Evolutionary conservation across 768 basidiomycete species (phyloP), one percentile per base, ranked within the genome.

Genomic region (Sarcodon sp.): DNA sequence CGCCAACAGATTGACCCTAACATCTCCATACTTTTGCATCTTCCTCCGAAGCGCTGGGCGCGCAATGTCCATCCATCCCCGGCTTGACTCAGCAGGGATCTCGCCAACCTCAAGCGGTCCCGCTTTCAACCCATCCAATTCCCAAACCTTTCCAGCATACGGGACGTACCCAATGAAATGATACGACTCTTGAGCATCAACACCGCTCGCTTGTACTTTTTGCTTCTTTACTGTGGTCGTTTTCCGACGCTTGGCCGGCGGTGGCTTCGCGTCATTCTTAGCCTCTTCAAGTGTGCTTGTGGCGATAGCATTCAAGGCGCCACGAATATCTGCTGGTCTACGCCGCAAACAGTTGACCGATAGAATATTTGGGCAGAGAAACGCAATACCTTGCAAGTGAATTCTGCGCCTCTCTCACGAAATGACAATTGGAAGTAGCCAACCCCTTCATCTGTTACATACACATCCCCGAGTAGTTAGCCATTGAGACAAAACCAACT

Each of bases 141-240:
- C 79, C 79, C 79, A 83, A n/a, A 80, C 78, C 53, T 79, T 77
- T 7, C 77, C 78, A 54, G 70, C 63, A 1, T 70, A 72, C 4
- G 77, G 79, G 33, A 80, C 75, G 54, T 79, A 82, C 8, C 76
- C 77, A 50, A 81, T 78, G 63, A 77, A 82, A 55, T 82, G 79
- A 60, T 73, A 82, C 0, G 65, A 65, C 45, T 79, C 78, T 36
- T 72, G 69, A 13, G 56, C 57, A 7, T 66, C 66, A 1, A 57
- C 64, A 1, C 61, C 57, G 47, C 38, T 36, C 1, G 51, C 50
- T 32, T 52, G 27, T 8, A 53, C 36, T 51, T 57, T 61, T 44
- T 57, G 54, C 15, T 52, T 54, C 60, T 72, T 73, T 11, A 64
- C 47, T 7, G 71, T 64, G 0, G 68, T 64, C 4, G 65, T 64